Conservation (phyloP, 139 green algal genomes). For the Closterium sp. region DNA sequence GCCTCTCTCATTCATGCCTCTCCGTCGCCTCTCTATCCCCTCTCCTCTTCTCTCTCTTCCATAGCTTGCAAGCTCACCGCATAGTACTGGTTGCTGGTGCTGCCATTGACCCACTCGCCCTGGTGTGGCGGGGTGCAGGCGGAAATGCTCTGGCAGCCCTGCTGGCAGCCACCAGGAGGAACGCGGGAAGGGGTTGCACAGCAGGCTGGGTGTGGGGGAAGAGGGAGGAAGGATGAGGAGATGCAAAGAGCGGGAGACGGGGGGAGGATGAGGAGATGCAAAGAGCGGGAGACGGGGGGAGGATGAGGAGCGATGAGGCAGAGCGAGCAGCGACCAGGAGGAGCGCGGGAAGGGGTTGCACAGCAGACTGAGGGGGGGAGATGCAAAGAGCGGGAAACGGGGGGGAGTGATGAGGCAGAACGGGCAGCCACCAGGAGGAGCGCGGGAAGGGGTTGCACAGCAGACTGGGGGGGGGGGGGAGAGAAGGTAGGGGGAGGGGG, state of each 20-base stretch:
- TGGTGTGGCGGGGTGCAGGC: constrained; percentile 4
- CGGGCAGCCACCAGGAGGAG: neutral
- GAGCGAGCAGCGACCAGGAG: neutral
- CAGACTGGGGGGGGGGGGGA: no score
- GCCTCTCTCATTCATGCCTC: no score
- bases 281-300: no score
- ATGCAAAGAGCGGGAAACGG: no score
- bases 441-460: neutral
- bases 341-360: neutral
- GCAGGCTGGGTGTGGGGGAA: neutral
- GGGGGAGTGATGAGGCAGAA: no score
- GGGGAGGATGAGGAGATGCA: neutral
- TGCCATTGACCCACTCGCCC: constrained; percentile 25
- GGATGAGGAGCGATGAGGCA: no score
- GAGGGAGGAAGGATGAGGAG: neutral
- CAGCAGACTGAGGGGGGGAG: no score
- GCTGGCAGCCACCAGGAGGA: constrained; percentile 2
- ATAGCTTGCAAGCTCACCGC: no score
- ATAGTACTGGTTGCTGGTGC: neutral
- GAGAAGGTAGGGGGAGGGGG: no score
- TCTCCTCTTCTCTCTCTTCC: no score
- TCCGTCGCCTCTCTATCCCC: no score
- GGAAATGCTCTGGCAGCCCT: neutral
- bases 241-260: neutral
- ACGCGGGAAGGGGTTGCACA: neutral